Evolutionary conservation across 139 green algal species (phyloP), one percentile per base, ranked within the genome.

Genomic region (Astrephomene gubernaculifera): DNA sequence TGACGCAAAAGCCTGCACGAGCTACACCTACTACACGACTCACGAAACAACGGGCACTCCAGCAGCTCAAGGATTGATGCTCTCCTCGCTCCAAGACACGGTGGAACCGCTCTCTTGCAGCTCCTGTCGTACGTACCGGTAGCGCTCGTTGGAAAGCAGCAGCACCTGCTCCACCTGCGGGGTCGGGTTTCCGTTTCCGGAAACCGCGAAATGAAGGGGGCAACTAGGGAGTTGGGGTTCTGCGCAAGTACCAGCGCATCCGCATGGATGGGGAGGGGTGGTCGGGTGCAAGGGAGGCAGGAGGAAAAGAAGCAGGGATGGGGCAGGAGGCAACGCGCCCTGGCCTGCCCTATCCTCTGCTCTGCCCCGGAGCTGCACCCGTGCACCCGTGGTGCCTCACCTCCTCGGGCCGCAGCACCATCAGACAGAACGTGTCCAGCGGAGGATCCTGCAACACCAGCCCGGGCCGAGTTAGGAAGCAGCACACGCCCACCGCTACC

Each of bases 351-450:
- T 6, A 31, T 35, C 9, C 6, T 9, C 27, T 22, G 22, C 57
- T 33, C 27, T 33, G 17, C 17, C 57, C 17, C 27, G 19, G 57
- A 35, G 57, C 57, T 9, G 57, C 6, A 17, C 12, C 49, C 17
- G 49, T 57, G 14, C 49, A 57, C 14, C 14, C 14, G 49, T 57
- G 49, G 38, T 3, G 17, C 57, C 73, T 69, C 72, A 91, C 88
- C 81, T 89, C 64, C 4, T 89, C 60, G 17, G 88, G 75, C 7
- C 63, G 45, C 31, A 91, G 38, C 35, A 91, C 85, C 68, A 83
- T 75, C 22, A 91, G 67, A 75, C 88, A 91, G 36, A 91, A 91
- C 8, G 67, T 70, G 25, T 72, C 60, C 45, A 86, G 54, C 25
- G 81, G 79, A 1, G 63, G 36, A 3, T 87, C 80, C 52, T 87